phyloP scores from a whole-genome alignment of 805 yeast species.

The Cyberlindnera americana region DNA sequence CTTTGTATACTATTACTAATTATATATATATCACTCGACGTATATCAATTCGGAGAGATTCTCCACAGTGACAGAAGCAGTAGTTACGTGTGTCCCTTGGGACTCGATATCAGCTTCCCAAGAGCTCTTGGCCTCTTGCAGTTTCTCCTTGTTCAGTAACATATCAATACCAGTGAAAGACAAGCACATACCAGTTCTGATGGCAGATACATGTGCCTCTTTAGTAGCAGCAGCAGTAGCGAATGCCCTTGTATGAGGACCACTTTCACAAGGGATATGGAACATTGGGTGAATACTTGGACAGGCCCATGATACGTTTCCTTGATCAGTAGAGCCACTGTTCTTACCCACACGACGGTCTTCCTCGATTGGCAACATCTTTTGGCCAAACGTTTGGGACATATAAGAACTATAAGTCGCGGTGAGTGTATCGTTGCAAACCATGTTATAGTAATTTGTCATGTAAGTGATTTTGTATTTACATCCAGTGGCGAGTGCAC shows the following conservation, averaged over 20 bases:
- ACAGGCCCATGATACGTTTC: slow-evolving; percentile 9
- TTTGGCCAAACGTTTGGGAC: background rate
- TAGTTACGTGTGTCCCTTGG: background rate
- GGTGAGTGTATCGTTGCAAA: slow-evolving; percentile 5
- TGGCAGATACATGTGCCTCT: slow-evolving; percentile 3
- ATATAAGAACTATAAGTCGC: slow-evolving; percentile 1
- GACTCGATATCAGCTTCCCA: background rate
- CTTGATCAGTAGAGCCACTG: slow-evolving; percentile 11
- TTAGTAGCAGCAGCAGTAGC: slow-evolving; percentile 3
- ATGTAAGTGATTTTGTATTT: slow-evolving; percentile 9
- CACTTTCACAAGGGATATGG: slow-evolving; percentile 1
- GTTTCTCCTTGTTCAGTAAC: background rate
- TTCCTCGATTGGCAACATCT: slow-evolving; percentile 3
- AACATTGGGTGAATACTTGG: slow-evolving; percentile 11
- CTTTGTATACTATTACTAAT: background rate
- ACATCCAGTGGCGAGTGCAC: slow-evolving; percentile 13
- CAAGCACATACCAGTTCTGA: slow-evolving; percentile 7
- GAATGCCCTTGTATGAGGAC: slow-evolving; percentile 9
- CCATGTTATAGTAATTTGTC: slow-evolving; percentile 12
- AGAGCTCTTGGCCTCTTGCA: background rate
- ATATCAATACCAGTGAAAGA: background rate
- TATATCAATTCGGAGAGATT: background rate
- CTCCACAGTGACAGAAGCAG: background rate
- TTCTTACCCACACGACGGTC: background rate
- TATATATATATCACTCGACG: background rate